phyloP scores from a whole-genome alignment of 441 rosid species.

The Breynia disticha region DNA sequence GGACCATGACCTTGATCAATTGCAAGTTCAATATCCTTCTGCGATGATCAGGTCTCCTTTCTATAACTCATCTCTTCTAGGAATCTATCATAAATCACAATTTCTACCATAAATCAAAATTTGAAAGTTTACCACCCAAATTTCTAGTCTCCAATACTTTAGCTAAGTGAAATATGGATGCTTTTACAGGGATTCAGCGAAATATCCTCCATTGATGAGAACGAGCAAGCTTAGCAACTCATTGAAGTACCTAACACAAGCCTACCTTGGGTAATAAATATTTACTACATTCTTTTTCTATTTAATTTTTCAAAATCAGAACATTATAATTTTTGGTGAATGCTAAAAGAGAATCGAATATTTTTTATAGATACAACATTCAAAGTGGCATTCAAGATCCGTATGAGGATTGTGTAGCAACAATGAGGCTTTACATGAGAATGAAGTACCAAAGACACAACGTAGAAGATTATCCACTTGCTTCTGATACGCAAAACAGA shows the following conservation, averaged over 20 bases:
- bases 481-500: conserved; percentile 59
- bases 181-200: conserved; percentile 55
- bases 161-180: not conserved
- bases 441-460: conserved; percentile 66
- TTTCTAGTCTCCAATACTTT: no score
- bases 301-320: not conserved
- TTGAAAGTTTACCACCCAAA: not conserved
- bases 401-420: conserved; percentile 76
- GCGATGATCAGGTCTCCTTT: conserved; percentile 55
- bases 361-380: conserved; percentile 47
- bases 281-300: not conserved
- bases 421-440: conserved; percentile 79
- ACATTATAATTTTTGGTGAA: no score
- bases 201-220: conserved; percentile 85
- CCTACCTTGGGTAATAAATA: conserved; percentile 63
- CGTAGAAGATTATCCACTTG: conserved; percentile 51
- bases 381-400: conserved; percentile 76
- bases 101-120: not conserved
- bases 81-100: not conserved
- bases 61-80: not conserved
- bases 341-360: no score
- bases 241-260: conserved; percentile 72
- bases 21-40: conserved; percentile 73
- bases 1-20: conserved; percentile 62
- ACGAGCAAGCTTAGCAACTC: conserved; percentile 96